These are phyloP conservation scores for Pseudocercospora ulei DNA, from an alignment of 2,329 filamentous ascomycete species.

Conservation along the genomic window DNA sequence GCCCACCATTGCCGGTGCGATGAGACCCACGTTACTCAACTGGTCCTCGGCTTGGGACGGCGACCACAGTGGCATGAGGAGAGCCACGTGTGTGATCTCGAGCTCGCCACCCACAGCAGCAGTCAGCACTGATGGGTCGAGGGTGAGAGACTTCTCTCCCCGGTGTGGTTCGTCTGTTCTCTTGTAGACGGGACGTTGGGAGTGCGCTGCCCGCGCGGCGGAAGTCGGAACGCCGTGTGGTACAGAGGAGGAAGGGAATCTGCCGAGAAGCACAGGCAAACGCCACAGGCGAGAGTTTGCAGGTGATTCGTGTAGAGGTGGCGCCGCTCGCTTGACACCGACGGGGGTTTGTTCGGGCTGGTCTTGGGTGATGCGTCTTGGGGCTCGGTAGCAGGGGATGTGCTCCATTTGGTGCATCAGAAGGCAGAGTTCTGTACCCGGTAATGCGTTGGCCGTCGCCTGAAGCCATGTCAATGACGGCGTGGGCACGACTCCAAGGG, in stretches of 20 bases:
- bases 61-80: conserved; percentile 25
- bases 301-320: conserved; percentile 8
- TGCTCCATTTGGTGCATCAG: conserved; percentile 9
- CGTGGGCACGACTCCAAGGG: conserved; percentile 2
- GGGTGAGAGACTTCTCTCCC: conserved; percentile 62
- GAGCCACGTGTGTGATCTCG: conserved; percentile 35
- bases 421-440: conserved; percentile 9
- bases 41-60: conserved; percentile 34
- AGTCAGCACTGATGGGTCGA: conserved; percentile 55
- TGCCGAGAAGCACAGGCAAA: conserved; percentile 10
- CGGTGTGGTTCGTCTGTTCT: no score
- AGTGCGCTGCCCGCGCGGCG: no score
- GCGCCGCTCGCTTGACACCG: conserved; percentile 9
- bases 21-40: conserved; percentile 63
- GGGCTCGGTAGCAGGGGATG: conserved; percentile 9
- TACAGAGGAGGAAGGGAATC: conserved; percentile 5
- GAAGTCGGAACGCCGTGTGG: no score
- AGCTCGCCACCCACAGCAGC: conserved; percentile 35
- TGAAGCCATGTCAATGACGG: not conserved
- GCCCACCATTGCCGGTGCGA: conserved; percentile 42
- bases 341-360: conserved; percentile 13
- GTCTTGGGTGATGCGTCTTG: conserved; percentile 8
- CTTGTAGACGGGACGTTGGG: conserved; percentile 18
- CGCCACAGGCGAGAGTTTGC: conserved; percentile 12
- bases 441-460: conserved; percentile 13